phyloP scores from a whole-genome alignment of 2,329 filamentous ascomycete genomes.

The Clonostachys chloroleuca region DNA sequence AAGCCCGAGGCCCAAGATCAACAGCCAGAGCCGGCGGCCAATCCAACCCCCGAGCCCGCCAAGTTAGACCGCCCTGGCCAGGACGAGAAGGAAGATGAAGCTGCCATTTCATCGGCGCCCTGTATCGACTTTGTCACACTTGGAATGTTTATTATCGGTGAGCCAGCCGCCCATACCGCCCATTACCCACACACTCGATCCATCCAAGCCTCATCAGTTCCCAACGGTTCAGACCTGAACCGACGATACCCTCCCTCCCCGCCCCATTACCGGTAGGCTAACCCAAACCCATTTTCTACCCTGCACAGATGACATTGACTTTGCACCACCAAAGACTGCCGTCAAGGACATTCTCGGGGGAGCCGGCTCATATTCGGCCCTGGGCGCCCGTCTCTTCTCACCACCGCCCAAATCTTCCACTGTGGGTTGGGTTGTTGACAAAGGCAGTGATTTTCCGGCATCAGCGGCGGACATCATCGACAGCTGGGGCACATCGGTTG shows the following conservation, averaged over 20 bases:
- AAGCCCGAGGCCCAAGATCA: no score
- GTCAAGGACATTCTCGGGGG: constrained; percentile 81
- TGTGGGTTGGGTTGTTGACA: constrained; percentile 89
- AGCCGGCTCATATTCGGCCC: constrained; percentile 78
- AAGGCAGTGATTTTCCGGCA: constrained; percentile 79
- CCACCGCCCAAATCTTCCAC: constrained; percentile 59
- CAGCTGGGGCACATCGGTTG: constrained; percentile 71
- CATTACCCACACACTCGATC: not conserved
- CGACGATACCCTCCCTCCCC: not conserved
- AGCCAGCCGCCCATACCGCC: constrained; percentile 12
- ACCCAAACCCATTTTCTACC: not conserved
- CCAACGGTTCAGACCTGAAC: not conserved
- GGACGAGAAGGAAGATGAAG: no score
- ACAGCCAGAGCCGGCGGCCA: not conserved
- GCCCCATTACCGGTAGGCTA: not conserved
- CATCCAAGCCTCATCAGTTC: not conserved
- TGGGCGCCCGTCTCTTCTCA: constrained; percentile 86
- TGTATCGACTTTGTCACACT: constrained; percentile 62
- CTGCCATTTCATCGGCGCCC: no score
- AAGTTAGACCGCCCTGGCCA: no score
- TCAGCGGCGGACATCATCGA: constrained; percentile 59
- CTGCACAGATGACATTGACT: constrained; percentile 81
- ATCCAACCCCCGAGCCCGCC: no score
- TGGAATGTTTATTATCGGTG: constrained; percentile 73
- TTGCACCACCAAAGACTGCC: constrained; percentile 62